Evolutionary conservation across 192 early-diverging fungal species (phyloP).

Genomic region (Coemansia sp.): DNA sequence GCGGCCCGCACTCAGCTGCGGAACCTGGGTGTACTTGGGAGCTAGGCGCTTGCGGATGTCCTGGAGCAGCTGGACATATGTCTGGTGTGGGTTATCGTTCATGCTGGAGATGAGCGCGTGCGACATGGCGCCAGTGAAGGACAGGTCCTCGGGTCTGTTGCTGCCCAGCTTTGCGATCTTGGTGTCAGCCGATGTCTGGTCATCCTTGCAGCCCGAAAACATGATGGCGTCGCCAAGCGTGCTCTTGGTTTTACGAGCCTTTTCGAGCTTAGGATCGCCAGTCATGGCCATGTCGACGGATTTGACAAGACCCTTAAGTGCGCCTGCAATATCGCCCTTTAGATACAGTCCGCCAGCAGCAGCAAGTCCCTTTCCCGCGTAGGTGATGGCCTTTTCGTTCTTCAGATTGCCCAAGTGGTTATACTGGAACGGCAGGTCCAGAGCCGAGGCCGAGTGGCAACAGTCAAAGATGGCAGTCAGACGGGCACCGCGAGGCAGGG

Average conservation of each 20-base stretch:
- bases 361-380: constrained; percentile 42
- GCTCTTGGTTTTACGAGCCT: constrained; percentile 41
- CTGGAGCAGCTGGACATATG: constrained; percentile 72
- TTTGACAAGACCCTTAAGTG: constrained; percentile 41
- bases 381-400: constrained; percentile 51
- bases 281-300: constrained; percentile 43
- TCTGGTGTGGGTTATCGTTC: constrained; percentile 57
- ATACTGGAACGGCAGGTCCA: constrained; percentile 81
- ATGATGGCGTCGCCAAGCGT: constrained; percentile 72
- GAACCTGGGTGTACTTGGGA: constrained; percentile 69
- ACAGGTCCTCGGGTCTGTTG: constrained; percentile 35
- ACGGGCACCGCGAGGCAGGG: constrained; percentile 68
- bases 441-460: constrained; percentile 80
- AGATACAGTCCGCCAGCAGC: constrained; percentile 35
- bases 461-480: constrained; percentile 85
- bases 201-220: constrained; percentile 83
- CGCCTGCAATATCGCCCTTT: constrained; percentile 45
- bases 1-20: constrained; percentile 74
- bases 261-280: constrained; percentile 49
- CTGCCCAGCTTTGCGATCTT: constrained; percentile 31
- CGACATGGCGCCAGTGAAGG: constrained; percentile 72
- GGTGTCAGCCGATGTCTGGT: constrained; percentile 82
- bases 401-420: constrained; percentile 65
- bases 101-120: constrained; percentile 68
- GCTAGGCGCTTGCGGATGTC: constrained; percentile 65